A percentile compares a stretch with the other conserved stretches of the same genome.
Conservation (phyloP, 768 basidiomycete genomes). For the Mycena kentingensis region DNA sequence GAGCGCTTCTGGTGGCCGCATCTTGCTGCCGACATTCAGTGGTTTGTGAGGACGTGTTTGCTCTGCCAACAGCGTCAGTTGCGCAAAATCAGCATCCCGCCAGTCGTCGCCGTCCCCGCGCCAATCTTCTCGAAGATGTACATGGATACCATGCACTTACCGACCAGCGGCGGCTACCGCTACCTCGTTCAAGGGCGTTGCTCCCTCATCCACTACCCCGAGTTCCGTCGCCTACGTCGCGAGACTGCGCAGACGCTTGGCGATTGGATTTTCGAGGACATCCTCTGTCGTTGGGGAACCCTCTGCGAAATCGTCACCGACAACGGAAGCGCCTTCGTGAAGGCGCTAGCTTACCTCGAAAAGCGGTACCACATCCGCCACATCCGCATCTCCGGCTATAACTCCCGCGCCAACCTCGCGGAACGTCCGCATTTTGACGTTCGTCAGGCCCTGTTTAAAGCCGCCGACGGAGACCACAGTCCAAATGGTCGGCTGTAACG, state of each 20-base stretch:
- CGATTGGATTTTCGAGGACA: conserved; percentile 22
- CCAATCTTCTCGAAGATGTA: conserved; percentile 14
- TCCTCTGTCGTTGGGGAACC: conserved; percentile 21
- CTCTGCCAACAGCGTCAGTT: conserved; percentile 28
- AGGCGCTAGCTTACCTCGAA: conserved; percentile 8
- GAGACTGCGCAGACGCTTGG: conserved; percentile 14
- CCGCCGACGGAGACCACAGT: conserved; percentile 12
- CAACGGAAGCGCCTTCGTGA: conserved; percentile 17
- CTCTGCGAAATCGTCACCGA: conserved; percentile 22
- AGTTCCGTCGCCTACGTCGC: not conserved
- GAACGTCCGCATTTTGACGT: conserved; percentile 15
- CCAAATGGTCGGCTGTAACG: conserved; percentile 12
- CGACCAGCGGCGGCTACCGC: conserved; percentile 13
- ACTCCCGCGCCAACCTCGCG: conserved; percentile 2
- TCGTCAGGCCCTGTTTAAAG: conserved; percentile 18
- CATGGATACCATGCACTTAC: conserved; percentile 23
- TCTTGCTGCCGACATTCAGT: conserved; percentile 14
- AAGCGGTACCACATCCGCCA: conserved; percentile 7
- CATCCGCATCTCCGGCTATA: conserved; percentile 2
- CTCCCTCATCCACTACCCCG: conserved; percentile 1
- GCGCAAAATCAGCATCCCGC: conserved; percentile 19
- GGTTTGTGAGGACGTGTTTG: conserved; percentile 23
- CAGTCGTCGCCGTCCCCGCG: conserved; percentile 5
- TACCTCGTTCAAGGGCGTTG: conserved; percentile 6
- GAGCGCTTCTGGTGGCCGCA: conserved; percentile 29